Evolutionary conservation across 2,329 filamentous ascomycete species (phyloP), one percentile per base, ranked within the genome.

Genomic region (Daldinia sp.): DNA sequence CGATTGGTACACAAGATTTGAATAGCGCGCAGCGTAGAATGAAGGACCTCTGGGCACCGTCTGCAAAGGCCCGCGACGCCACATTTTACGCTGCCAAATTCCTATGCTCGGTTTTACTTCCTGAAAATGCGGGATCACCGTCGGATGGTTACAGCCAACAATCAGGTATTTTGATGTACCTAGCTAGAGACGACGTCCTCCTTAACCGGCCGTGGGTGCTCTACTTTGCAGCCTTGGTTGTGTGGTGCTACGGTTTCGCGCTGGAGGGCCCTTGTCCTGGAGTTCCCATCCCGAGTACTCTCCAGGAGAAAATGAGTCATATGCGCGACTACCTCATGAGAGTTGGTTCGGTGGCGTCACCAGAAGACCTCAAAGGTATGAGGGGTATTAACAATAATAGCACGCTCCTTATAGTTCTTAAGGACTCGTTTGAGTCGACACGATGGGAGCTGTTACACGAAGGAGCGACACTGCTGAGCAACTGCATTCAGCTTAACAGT

Each of bases 191-290:
- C 71, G 95, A 99, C 71, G 91, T 93, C 54, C 83, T 97, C 1
- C 84, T 98, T 62, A 96, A 98, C 73, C 85, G 95, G 13, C 92
- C 94, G 0, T 99, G 95, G 94, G 93, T 97, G 9, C 82, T 98
- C 52, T 99, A 97, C 77, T 96, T 97, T 74, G 92, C 95, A 0
- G 89, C 90, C 0, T 83, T 99, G 11, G 92, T 97, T 19, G 91
- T 98, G 0, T 99, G 95, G 95, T 93, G 89, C 63, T 99, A 98
- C 72, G 94, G 94, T 2, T 97, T 89, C 74, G 93, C 94, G 0
- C 81, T 96, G 17, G 95, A 98, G 70, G 95, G 95, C 0, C 86
- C 93, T 0, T 86, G 91, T 59, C 80, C 83, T 5, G 78, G 77
- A 3, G 72, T 78, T 51, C 83, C 78, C 69, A 78, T 80, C 17